Percentiles rank a stretch among this genome's conserved stretches.
These are phyloP conservation scores for Trebouxia sp. DNA, from an alignment of 139 green algal species.

Conservation along the genomic window DNA sequence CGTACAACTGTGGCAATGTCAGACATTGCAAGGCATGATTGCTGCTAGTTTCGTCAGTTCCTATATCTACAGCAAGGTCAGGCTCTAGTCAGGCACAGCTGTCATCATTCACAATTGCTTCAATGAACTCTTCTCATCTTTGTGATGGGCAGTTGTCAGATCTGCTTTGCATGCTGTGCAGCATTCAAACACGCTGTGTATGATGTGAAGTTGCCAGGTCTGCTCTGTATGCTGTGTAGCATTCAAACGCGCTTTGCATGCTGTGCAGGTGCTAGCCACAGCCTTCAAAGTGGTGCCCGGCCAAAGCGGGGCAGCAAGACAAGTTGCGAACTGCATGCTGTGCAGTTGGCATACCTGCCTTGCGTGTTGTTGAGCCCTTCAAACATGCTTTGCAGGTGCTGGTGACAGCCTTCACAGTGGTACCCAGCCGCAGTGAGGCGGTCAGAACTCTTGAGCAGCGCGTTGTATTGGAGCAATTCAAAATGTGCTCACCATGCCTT, in stretches of 20 bases:
- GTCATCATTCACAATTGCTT: too few relatives aligned
- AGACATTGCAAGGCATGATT: constrained; percentile 74
- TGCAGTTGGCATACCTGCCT: not conserved
- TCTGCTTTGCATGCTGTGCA: too few relatives aligned
- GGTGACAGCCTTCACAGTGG: constrained; percentile 48
- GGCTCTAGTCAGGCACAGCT: too few relatives aligned
- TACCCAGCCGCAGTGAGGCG: constrained; percentile 41
- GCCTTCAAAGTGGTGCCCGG: constrained; percentile 44
- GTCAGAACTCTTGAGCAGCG: constrained; percentile 55
- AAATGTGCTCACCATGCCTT: too few relatives aligned
- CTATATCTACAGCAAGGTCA: constrained; percentile 59
- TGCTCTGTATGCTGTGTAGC: too few relatives aligned
- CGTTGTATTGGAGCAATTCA: constrained; percentile 43
- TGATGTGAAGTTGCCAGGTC: too few relatives aligned
- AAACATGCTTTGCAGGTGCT: constrained; percentile 40
- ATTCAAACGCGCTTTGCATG: not conserved
- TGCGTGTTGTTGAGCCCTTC: too few relatives aligned
- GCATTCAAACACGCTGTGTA: too few relatives aligned
- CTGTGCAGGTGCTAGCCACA: not conserved
- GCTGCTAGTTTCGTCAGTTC: constrained; percentile 72
- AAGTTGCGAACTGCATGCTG: too few relatives aligned
- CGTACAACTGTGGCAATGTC: too few relatives aligned
- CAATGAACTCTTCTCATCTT: too few relatives aligned
- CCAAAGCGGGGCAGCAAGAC: constrained; percentile 43
- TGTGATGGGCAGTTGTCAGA: too few relatives aligned